These are phyloP conservation scores for Kazachstania bromeliacearum DNA, from an alignment of 805 yeast genomes.

Conservation along the genomic window DNA sequence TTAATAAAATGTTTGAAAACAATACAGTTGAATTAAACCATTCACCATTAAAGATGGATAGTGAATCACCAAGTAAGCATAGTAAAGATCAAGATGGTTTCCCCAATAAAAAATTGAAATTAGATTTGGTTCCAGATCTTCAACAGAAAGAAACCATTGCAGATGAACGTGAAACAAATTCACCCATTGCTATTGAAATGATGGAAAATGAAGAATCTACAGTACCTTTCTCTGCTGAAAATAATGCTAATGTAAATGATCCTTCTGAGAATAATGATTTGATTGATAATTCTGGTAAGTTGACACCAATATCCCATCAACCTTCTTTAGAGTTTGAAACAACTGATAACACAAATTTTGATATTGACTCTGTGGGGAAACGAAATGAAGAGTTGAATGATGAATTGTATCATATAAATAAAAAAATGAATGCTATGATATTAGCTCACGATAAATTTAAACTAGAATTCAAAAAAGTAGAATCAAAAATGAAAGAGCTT, in stretches of 20 bases:
- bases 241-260: slow-evolving; percentile 4
- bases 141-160: slow-evolving; percentile 4
- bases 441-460: slow-evolving; percentile 10
- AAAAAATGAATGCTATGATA: slow-evolving; percentile 13
- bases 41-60: slow-evolving; percentile 17
- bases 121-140: slow-evolving; percentile 15
- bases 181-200: slow-evolving; percentile 26
- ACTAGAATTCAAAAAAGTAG: slow-evolving; percentile 7
- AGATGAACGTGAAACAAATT: slow-evolving; percentile 1
- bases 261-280: neutral
- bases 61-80: slow-evolving; percentile 14
- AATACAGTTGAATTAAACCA: slow-evolving; percentile 9
- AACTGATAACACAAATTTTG: slow-evolving; percentile 5
- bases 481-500: slow-evolving; percentile 6
- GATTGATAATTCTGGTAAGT: slow-evolving; percentile 8
- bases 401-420: slow-evolving; percentile 15
- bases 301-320: slow-evolving; percentile 17
- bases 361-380: slow-evolving; percentile 7
- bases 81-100: neutral
- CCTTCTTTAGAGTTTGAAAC: slow-evolving; percentile 1
- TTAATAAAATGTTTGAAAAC: slow-evolving; percentile 13
- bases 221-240: neutral
- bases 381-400: slow-evolving; percentile 18
- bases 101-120: slow-evolving; percentile 9
- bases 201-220: slow-evolving; percentile 5